Evolutionary conservation across 2,329 filamentous ascomycete species (phyloP).

Genomic region (Cladosporium cucumerinum): DNA sequence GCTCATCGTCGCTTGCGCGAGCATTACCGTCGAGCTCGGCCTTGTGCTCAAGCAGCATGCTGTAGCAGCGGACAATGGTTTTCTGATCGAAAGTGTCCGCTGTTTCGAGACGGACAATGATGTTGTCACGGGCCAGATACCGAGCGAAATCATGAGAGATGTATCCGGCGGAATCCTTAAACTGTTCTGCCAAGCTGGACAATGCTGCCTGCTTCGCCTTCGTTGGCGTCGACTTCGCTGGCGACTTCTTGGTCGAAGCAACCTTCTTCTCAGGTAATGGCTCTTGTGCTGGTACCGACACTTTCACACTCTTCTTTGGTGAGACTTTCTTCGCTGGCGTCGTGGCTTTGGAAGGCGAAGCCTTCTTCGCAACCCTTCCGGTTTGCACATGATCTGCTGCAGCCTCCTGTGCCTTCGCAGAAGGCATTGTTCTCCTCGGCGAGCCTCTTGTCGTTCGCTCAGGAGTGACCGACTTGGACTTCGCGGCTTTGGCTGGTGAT

Average conservation of each 20-base stretch:
- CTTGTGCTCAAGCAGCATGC: neutral
- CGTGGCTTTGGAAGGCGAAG: constrained; percentile 17
- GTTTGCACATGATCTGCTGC: neutral
- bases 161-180: neutral
- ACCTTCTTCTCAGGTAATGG: constrained; percentile 6
- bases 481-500: neutral
- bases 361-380: constrained; percentile 7
- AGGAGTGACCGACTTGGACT: neutral
- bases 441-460: neutral
- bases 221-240: neutral
- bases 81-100: neutral
- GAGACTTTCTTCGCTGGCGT: neutral
- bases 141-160: neutral
- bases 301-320: neutral
- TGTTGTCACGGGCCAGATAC: neutral
- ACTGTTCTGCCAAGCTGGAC: neutral
- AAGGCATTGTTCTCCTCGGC: neutral
- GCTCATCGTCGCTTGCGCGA: constrained; percentile 16
- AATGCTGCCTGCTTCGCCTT: neutral
- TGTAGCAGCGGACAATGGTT: neutral
- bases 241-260: neutral
- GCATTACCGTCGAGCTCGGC: constrained; percentile 11
- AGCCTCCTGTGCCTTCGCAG: constrained; percentile 1
- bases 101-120: neutral
- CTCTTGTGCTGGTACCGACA: neutral